Evolutionary conservation across 495 filamentous ascomycete species (phyloP), one percentile per base, ranked within the genome.

Genomic region (Pseudevernia furfuracea): DNA sequence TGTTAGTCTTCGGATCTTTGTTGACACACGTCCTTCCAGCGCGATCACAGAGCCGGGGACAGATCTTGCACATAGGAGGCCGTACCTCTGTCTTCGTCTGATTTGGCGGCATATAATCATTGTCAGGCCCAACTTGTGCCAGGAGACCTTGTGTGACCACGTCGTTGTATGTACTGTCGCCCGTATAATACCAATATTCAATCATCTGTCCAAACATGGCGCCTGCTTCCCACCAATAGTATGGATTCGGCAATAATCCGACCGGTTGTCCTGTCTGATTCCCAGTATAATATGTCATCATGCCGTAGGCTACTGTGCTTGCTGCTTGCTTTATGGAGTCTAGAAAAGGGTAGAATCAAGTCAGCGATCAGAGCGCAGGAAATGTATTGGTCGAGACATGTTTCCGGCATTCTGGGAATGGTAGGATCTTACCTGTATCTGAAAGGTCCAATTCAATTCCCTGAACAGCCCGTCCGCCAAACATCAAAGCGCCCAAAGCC

Each of bases 201-300:
- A 90, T 78, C 66, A 87, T 71, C n/a, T 84, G 79, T 71, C 83
- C 83, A 73, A 87, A 88, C 76, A 89, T 80, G 57, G 87, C 87
- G 21, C 86, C 83, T n/a, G 79, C 86, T 74, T 92, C 87, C 90
- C 90, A 93, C 90, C 90, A 91, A 78, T 78, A 77, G 64, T 76
- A 78, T 43, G 82, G 83, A 36, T 70, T 71, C 58, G 77, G 78
- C 65, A 88, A 79, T 11, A 85, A 73, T 36, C 85, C 85, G 4
- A 85, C 81, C 36, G 80, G 83, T 32, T 80, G 74, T 48, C 87
- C 87, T 3, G 85, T 81, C 66, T 84, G 68, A 64, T 89, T 81
- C 28, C 87, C 87, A 34, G 78, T 74, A 68, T 92, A 92, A 71
- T 85, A 87, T 48, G 76, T 78, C 80, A 91, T 87, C 77, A 90